Conservation (phyloP, 345 rosid genomes). For the Camelina neglecta region DNA sequence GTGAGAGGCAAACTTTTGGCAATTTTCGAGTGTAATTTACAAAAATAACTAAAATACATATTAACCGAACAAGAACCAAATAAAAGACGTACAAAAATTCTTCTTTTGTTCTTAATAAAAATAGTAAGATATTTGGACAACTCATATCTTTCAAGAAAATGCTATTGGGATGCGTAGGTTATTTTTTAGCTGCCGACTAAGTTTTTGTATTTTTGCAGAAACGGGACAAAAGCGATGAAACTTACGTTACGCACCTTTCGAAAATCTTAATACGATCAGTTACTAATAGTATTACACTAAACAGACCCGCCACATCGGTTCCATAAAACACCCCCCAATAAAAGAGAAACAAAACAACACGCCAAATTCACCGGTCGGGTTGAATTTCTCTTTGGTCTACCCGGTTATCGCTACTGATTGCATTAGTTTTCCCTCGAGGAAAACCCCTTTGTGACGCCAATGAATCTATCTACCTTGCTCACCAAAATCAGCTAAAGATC, state of each 20-base stretch:
- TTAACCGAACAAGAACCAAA: not conserved
- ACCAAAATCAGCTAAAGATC: not conserved
- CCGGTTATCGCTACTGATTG: not conserved
- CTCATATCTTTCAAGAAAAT: not conserved
- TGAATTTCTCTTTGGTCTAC: not conserved
- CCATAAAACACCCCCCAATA: not conserved
- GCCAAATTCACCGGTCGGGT: constrained; percentile 25
- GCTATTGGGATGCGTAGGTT: not conserved
- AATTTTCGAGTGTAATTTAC: not conserved
- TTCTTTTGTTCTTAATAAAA: too few relatives aligned
- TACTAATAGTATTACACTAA: not conserved
- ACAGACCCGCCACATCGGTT: not conserved
- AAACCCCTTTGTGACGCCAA: constrained; percentile 8
- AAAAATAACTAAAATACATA: not conserved
- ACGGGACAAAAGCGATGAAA: not conserved
- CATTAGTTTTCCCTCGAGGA: not conserved
- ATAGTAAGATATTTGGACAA: not conserved
- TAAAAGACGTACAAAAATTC: too few relatives aligned
- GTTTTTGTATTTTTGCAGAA: constrained; percentile 12
- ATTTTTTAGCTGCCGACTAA: not conserved
- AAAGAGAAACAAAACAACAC: constrained; percentile 18
- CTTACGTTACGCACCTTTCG: not conserved
- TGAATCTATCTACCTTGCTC: constrained; percentile 13
- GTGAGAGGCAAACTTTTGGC: constrained; percentile 9
- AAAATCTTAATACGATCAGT: not conserved